phyloP scores from a whole-genome alignment of 352 stramenopile species.

The Saprolegnia diclina region DNA sequence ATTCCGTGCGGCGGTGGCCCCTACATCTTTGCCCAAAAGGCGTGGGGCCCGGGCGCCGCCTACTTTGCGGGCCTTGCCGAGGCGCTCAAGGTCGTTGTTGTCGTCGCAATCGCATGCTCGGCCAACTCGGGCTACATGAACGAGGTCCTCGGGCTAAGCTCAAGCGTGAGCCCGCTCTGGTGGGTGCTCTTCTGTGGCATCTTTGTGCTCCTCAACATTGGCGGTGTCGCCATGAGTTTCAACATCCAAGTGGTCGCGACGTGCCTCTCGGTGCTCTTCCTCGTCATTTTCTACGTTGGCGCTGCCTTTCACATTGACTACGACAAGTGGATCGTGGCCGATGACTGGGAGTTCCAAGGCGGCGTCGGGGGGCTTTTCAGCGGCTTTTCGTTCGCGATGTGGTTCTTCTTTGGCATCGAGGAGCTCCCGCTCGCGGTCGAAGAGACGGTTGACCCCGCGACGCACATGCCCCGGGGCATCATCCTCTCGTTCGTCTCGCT shows the following conservation, averaged over 20 bases:
- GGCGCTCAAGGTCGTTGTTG: constrained; percentile 58
- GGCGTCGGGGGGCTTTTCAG: constrained; percentile 46
- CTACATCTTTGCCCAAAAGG: constrained; percentile 59
- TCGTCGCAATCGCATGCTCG: constrained; percentile 40
- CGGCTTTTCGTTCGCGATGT: constrained; percentile 58
- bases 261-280: constrained; percentile 44
- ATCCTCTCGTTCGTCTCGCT: constrained; percentile 54
- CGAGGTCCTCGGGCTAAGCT: constrained; percentile 38
- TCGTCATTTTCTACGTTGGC: constrained; percentile 63
- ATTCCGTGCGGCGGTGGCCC: constrained; percentile 44
- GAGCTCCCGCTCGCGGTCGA: constrained; percentile 57
- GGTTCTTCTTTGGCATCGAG: constrained; percentile 69
- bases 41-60: constrained; percentile 40
- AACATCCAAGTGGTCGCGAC: constrained; percentile 54
- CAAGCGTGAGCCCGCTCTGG: constrained; percentile 46
- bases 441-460: constrained; percentile 54
- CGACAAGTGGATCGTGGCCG: constrained; percentile 43
- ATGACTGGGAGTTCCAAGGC: constrained; percentile 46
- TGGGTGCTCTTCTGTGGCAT: constrained; percentile 55
- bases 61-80: constrained; percentile 59
- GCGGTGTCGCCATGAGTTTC: constrained; percentile 60
- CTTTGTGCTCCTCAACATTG: constrained; percentile 55
- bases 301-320: constrained; percentile 53
- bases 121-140: constrained; percentile 48
- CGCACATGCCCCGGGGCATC: constrained; percentile 54